A percentile compares a stretch with the other conserved stretches of the same genome.
phyloP scores from a whole-genome alignment of 2,329 filamentous ascomycete genomes.

The Trichophyton verrucosum region DNA sequence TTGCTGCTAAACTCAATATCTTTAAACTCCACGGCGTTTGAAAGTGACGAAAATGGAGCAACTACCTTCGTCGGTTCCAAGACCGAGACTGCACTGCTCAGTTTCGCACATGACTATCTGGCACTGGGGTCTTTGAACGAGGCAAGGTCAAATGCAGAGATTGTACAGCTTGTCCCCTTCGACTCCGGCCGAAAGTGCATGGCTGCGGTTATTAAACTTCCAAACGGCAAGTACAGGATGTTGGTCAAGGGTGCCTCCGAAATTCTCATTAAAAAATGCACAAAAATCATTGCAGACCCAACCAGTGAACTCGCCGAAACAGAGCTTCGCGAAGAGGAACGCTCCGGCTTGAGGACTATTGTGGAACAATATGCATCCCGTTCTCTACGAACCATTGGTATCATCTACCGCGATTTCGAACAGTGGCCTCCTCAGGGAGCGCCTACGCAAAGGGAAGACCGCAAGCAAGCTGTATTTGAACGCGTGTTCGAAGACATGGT shows the following conservation, averaged over 20 bases:
- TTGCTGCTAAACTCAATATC: slow-evolving; percentile 52
- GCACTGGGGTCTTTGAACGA: slow-evolving; percentile 53
- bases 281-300: slow-evolving; percentile 22
- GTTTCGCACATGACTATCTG: slow-evolving; percentile 53
- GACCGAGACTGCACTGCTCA: slow-evolving; percentile 63
- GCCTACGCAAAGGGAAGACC: slow-evolving; percentile 47
- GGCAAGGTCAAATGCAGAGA: slow-evolving; percentile 48
- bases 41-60: slow-evolving; percentile 49
- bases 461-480: slow-evolving; percentile 51
- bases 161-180: slow-evolving; percentile 61
- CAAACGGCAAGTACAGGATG: slow-evolving; percentile 31
- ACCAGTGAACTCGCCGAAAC: slow-evolving; percentile 17
- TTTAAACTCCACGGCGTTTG: slow-evolving; percentile 58
- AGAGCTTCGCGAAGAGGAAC: slow-evolving; percentile 20
- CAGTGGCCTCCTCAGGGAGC: slow-evolving; percentile 51
- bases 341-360: slow-evolving; percentile 19
- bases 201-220: slow-evolving; percentile 35
- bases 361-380: slow-evolving; percentile 36
- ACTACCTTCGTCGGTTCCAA: slow-evolving; percentile 59
- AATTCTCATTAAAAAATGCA: slow-evolving; percentile 31
- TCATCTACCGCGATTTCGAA: slow-evolving; percentile 61
- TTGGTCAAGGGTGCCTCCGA: slow-evolving; percentile 40
- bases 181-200: slow-evolving; percentile 62
- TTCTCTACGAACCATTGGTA: slow-evolving; percentile 64
- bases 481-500: slow-evolving; percentile 59